These are phyloP conservation scores for Platanus orientalis DNA, from an alignment of 164 flowering plant genomes.

Conservation along the genomic window DNA sequence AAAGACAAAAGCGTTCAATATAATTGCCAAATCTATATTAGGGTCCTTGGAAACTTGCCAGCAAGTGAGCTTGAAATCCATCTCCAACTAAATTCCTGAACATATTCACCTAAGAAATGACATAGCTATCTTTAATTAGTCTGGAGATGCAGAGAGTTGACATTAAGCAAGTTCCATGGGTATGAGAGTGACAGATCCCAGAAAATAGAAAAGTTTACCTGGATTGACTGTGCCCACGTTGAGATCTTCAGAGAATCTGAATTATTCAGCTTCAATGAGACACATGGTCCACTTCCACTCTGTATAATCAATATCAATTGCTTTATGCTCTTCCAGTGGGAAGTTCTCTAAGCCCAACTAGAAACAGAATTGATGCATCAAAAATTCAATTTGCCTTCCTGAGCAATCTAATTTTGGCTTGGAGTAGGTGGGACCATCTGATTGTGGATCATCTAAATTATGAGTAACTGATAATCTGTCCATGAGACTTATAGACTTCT, in stretches of 20 bases:
- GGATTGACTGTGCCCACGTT: conserved; percentile 8
- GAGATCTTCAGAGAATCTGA: conserved; percentile 4
- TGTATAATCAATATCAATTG: background rate
- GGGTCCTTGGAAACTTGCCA: conserved; percentile 1
- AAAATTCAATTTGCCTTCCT: too few species aligned
- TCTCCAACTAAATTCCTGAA: conserved; percentile 9
- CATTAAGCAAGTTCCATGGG: too few species aligned
- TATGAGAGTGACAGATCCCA: background rate
- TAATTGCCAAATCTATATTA: background rate
- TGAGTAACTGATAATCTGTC: too few species aligned
- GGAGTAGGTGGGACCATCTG: too few species aligned
- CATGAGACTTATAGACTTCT: too few species aligned
- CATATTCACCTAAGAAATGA: conserved; percentile 2
- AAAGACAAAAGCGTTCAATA: too few species aligned
- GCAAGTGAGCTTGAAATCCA: conserved; percentile 12
- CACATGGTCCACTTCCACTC: conserved; percentile 2
- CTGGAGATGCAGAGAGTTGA: too few species aligned
- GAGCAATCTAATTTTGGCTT: too few species aligned
- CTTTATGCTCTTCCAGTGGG: too few species aligned
- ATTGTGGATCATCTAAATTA: too few species aligned
- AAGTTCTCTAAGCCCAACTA: too few species aligned
- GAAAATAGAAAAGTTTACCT: background rate
- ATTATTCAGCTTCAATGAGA: conserved; percentile 1
- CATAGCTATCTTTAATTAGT: background rate
- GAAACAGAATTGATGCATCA: too few species aligned